Base-by-base conservation (phyloP, 2,329 filamentous ascomycete genomes). In the Aphanocladium album region DNA sequence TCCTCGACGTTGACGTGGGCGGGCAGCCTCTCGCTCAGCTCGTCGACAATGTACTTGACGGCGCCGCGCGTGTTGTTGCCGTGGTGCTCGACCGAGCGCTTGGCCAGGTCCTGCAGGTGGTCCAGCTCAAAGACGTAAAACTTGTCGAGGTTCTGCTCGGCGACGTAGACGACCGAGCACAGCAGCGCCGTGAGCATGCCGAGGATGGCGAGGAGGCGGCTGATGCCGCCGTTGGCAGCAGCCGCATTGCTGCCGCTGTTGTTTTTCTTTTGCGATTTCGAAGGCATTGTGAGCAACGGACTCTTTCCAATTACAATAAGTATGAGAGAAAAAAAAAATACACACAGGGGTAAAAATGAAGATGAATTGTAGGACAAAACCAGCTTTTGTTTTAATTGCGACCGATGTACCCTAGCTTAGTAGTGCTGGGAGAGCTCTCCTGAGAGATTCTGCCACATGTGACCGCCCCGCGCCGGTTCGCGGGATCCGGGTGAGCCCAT, bases 71-170 rank as follows among this genome's bases (percentile, higher is more conserved):
- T 96, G 77, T 93, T 83, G 72, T 93, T 89, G 67, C 89, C 90
- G 72, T 93, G 86, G 43, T 81, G 74, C 11, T 76, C 78, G 64
- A 96, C 83, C 35, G 85, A 88, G 64, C 84, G 82, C 73, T 83
- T 76, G 12, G 88, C 82, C 37, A 95, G 76, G 63, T 87, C 81
- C 70, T 91, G 85, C 62, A 96, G 81, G 63, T 90, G 81, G 17
- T 80, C 78, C 2, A 83, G 83, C 58, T 86, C 77, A 75, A 96
- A 93, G 73, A 95, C 84, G 81, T 92, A 95, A 79, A 93, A 87
- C 61, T 72, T 75, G 63, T 84, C 78, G 61, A 85, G 76, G 73
- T 83, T 83, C 67, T 80, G 77, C 72, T 89, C 85, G 45, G 86
- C 71, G 62, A 81, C 67, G 73, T 82, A 83, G 67, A 81, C 76